Evolutionary conservation across 768 basidiomycete genomes (phyloP).

Genomic region (Mycena sanguinolenta): DNA sequence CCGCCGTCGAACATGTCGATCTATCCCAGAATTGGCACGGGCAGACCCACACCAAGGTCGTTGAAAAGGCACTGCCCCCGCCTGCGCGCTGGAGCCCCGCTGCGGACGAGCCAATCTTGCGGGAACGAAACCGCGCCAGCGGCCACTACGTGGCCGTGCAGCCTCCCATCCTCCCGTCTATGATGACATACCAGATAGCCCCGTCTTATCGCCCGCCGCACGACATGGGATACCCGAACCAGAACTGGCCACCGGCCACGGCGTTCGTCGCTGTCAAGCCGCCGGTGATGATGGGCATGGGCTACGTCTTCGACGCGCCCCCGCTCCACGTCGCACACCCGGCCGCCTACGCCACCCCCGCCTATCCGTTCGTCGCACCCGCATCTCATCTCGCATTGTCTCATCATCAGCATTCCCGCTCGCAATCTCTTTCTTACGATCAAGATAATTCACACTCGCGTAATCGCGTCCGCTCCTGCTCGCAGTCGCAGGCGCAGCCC

Average conservation of each 20-base stretch:
- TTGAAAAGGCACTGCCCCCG: slow-evolving; percentile 66
- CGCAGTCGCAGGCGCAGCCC: slow-evolving; percentile 70
- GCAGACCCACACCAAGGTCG: slow-evolving; percentile 33
- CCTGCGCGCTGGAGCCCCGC: slow-evolving; percentile 88
- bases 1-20: slow-evolving; percentile 31
- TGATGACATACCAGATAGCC: slow-evolving; percentile 51
- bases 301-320: slow-evolving; percentile 55
- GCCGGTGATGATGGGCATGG: slow-evolving; percentile 41
- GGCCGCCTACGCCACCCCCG: slow-evolving; percentile 45
- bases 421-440: slow-evolving; percentile 69
- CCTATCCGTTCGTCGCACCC: slow-evolving; percentile 53
- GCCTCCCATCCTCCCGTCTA: slow-evolving; percentile 57
- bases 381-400: slow-evolving; percentile 46
- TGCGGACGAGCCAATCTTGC: slow-evolving; percentile 80
- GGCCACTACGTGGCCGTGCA: slow-evolving; percentile 78
- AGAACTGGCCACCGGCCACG: slow-evolving; percentile 54
- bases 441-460: slow-evolving; percentile 61
- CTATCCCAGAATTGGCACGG: slow-evolving; percentile 34
- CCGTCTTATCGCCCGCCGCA: slow-evolving; percentile 48
- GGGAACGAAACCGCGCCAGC: slow-evolving; percentile 62
- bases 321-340: slow-evolving; percentile 49
- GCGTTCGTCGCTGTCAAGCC: slow-evolving; percentile 54
- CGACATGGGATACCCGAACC: slow-evolving; percentile 52
- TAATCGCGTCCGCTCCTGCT: slow-evolving; percentile 70
- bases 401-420: slow-evolving; percentile 65